These are phyloP conservation scores for Chlorella sp. DNA, from an alignment of 139 green algal species.

Conservation along the genomic window DNA sequence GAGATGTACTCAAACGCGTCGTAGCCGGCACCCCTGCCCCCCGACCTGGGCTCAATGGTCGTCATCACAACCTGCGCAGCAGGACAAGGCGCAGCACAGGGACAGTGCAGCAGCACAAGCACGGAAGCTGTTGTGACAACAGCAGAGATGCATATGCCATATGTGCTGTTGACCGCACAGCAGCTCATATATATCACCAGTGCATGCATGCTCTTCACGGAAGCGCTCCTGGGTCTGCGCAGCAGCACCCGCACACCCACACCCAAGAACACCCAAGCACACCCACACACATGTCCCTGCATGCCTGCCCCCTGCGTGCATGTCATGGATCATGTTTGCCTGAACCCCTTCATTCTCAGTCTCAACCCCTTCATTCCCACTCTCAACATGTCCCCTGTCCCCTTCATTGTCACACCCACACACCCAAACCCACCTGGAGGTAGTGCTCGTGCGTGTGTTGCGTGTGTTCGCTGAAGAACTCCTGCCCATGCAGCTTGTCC, in stretches of 20 bases:
- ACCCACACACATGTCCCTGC: neutral
- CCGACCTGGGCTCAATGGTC: slow-evolving; percentile 55
- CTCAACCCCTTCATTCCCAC: neutral
- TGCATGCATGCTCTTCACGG: neutral
- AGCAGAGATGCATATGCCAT: neutral
- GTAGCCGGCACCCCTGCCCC: slow-evolving; percentile 43
- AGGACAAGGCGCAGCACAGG: neutral
- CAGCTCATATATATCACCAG: neutral
- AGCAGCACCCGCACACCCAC: neutral
- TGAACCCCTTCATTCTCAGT: neutral
- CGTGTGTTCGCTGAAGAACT: slow-evolving; percentile 51
- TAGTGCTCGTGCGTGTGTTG: slow-evolving; percentile 87
- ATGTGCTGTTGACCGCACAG: neutral
- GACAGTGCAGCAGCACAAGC: neutral
- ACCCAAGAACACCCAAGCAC: neutral
- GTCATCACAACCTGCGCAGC: slow-evolving; percentile 72
- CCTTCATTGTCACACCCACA: too few species aligned
- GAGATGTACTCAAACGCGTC: slow-evolving; percentile 92
- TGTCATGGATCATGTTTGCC: neutral
- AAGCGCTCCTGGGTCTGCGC: neutral
- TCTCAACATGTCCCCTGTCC: too few species aligned
- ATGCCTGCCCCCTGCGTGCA: neutral
- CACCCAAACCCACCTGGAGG: too few species aligned
- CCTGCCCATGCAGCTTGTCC: slow-evolving; percentile 72
- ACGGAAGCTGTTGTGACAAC: neutral